These are phyloP conservation scores for Dryas octopetala DNA, from an alignment of 306 rosid genomes.

Conservation along the genomic window DNA sequence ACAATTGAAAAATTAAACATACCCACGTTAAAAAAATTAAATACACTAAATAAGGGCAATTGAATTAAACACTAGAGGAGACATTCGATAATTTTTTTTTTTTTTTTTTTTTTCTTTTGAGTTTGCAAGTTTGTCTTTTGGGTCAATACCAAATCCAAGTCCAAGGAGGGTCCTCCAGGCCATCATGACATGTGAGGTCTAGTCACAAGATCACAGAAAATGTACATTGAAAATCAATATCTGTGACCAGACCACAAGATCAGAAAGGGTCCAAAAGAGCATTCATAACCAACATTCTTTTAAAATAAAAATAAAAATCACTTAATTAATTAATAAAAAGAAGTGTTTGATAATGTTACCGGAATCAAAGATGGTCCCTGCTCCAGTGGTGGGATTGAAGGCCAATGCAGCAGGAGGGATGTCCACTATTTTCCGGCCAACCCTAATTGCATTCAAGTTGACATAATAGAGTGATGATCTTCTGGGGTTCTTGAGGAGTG, in stretches of 20 bases:
- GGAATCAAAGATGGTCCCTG: slow-evolving; percentile 85
- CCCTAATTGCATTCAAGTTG: slow-evolving; percentile 60
- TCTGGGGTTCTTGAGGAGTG: slow-evolving; percentile 76
- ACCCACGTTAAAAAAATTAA: no score
- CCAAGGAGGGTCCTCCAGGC: slow-evolving; percentile 4
- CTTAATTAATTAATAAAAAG: not conserved
- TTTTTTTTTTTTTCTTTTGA: not conserved
- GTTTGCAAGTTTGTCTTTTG: not conserved
- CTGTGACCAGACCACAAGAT: not conserved
- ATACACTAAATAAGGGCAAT: no score
- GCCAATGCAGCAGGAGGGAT: slow-evolving; percentile 79
- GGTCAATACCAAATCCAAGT: not conserved
- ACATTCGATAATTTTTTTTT: no score
- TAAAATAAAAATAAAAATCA: not conserved
- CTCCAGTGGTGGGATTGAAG: slow-evolving; percentile 74
- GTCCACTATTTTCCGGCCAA: slow-evolving; percentile 69
- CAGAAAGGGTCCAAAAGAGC: slow-evolving; percentile 11
- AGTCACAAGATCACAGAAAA: slow-evolving; percentile 9
- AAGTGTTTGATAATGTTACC: slow-evolving; percentile 43
- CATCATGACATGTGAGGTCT: not conserved
- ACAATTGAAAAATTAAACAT: no score
- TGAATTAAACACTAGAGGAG: no score
- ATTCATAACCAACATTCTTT: not conserved
- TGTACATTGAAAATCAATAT: not conserved
- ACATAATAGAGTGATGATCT: slow-evolving; percentile 87